These are phyloP conservation scores for Globisporangium orthogonon DNA, from an alignment of 352 stramenopile species.

Conservation along the genomic window DNA sequence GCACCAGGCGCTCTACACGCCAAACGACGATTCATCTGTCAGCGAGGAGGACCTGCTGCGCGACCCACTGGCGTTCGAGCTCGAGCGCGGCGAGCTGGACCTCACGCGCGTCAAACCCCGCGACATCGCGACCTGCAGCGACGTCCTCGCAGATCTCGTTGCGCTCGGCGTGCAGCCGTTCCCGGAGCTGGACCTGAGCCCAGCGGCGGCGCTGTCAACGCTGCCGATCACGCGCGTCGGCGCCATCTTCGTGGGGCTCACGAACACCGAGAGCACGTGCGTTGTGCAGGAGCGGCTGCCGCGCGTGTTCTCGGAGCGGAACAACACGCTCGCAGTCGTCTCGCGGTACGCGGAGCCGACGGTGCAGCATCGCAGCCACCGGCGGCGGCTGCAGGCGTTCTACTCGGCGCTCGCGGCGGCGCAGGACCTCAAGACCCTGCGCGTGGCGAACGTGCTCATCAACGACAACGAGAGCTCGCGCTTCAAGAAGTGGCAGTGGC, in stretches of 20 bases:
- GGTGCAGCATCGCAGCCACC: background rate
- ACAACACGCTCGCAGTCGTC: background rate
- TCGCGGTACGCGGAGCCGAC: background rate
- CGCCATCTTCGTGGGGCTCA: background rate
- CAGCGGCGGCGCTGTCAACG: background rate
- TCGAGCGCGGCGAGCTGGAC: slow-evolving; percentile 1
- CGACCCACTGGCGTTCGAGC: background rate
- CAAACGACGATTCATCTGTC: no score
- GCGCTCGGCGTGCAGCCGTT: slow-evolving; percentile 2
- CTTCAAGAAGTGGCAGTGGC: background rate
- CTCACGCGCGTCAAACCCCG: slow-evolving; percentile 1
- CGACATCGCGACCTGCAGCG: background rate
- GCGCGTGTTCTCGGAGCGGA: background rate
- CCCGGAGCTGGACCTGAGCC: background rate
- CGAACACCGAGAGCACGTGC: slow-evolving; percentile 1
- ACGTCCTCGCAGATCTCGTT: background rate
- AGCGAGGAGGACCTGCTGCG: background rate
- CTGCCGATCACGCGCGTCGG: background rate
- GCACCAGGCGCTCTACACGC: background rate
- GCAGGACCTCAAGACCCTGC: background rate
- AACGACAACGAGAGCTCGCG: background rate
- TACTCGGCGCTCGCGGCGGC: background rate
- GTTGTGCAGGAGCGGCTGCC: background rate
- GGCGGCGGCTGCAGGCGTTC: background rate
- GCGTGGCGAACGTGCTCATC: background rate